phyloP scores from a whole-genome alignment of 352 stramenopile genomes.

The Elongisporangium undulatum region DNA sequence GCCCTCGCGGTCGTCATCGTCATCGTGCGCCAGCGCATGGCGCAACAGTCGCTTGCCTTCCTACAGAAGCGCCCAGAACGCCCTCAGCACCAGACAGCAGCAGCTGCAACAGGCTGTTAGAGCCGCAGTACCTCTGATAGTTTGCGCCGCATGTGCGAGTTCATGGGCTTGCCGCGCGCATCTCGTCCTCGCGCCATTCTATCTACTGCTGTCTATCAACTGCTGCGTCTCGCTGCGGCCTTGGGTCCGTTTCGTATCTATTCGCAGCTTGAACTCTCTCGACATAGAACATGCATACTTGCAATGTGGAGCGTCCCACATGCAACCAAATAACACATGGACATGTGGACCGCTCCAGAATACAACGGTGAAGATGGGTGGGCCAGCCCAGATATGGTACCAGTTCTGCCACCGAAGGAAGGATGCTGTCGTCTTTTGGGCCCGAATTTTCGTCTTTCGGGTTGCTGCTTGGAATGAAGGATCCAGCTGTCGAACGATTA shows the following conservation, averaged over 20 bases:
- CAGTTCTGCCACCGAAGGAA: background rate
- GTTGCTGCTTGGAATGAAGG: background rate
- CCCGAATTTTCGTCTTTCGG: background rate
- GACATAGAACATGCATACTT: background rate
- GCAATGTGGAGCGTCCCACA: background rate
- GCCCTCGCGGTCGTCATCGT: conserved; percentile 18
- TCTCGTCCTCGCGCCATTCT: conserved; percentile 2
- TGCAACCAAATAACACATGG: background rate
- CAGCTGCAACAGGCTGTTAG: background rate
- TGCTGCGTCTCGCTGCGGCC: background rate
- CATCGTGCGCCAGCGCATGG: conserved; percentile 40
- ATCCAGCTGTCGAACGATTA: background rate
- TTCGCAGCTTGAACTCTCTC: background rate
- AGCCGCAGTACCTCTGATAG: conserved; percentile 22
- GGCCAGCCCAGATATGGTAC: background rate
- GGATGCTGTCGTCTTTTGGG: too few relatives aligned
- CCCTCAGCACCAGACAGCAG: background rate
- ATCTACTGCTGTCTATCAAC: too few relatives aligned
- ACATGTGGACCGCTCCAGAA: background rate
- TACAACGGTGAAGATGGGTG: background rate
- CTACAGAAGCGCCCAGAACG: conserved; percentile 7
- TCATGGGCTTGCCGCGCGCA: conserved; percentile 13
- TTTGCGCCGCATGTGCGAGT: conserved; percentile 22
- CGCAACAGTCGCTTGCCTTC: conserved; percentile 52
- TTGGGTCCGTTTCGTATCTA: background rate